Evolutionary conservation across 805 yeast genomes (phyloP), one percentile per base, ranked within the genome.

Genomic region (Candida succiphila): DNA sequence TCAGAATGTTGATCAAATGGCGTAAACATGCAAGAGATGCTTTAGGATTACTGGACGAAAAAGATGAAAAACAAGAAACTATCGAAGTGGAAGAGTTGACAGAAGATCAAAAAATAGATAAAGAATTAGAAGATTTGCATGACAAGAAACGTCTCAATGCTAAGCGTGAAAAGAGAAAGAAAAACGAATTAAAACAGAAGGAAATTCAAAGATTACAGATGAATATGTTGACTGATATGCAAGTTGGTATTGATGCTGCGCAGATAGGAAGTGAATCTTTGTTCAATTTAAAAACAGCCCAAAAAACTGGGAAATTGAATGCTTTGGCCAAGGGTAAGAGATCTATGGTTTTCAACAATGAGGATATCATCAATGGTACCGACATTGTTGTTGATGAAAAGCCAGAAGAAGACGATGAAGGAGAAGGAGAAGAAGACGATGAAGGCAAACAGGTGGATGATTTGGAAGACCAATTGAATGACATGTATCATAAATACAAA

Each of bases 181-280:
- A 72, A 35, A 87, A 92, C 54, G 96, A 88, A 58, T 43, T 58
- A 41, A 86, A 85, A 50, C 95, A 86, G 54, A 84, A 82, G 56
- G 96, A 89, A 52, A 73, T 89, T 31, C 67, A 71, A 31, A 75
- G 97, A 63, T 79, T 86, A 83, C 96, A 92, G 61, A 79, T 92
- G 89, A 85, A 84, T 56, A 88, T 92, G 95, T 65, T 83, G 37
- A 84, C 96, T 5, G 95, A 94, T 50, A 74, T 71, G 63, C 94
- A 87, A 50, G 77, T 92, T 41, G 96, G 97, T 70, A 67, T 85
- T 35, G 98, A 92, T 53, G 95, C 96, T 14, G 89, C 85, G 14
- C 71, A 72, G 34, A 65, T 75, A 38, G 95, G 92, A 25, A 67
- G 80, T 35, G 88, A 82, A 38, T 71, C 88, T 1, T 63, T 86